phyloP scores from a whole-genome alignment of 805 yeast genomes.

The Candida qinlingensis region DNA sequence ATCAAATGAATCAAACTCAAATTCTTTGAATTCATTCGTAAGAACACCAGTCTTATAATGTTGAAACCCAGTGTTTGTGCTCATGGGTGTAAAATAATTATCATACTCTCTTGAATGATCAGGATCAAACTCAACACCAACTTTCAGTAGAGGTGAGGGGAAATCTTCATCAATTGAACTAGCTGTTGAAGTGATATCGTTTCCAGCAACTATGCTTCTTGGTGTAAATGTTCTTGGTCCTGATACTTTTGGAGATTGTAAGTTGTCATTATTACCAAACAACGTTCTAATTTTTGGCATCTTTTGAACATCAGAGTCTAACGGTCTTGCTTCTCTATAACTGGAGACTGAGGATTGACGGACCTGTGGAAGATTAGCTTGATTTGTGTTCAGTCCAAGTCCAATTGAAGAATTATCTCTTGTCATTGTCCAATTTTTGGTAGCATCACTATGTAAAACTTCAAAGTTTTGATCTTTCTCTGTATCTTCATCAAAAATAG shows the following conservation, averaged over 20 bases:
- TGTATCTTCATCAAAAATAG: slow-evolving; percentile 19
- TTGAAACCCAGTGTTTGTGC: slow-evolving; percentile 9
- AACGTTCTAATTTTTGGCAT: background rate
- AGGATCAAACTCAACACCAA: slow-evolving; percentile 16
- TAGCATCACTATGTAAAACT: background rate
- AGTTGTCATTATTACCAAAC: background rate
- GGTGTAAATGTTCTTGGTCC: background rate
- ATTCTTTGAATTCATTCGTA: background rate
- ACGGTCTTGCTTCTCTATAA: background rate
- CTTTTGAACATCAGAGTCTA: background rate
- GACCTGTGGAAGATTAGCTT: background rate
- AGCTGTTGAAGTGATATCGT: slow-evolving; percentile 6
- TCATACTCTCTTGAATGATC: slow-evolving; percentile 13
- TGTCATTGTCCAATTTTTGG: slow-evolving; percentile 11
- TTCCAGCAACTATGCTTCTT: background rate
- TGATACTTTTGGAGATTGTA: background rate
- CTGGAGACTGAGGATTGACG: background rate
- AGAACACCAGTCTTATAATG: slow-evolving; percentile 1
- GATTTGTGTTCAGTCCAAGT: slow-evolving; percentile 8
- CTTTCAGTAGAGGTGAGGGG: slow-evolving; percentile 16
- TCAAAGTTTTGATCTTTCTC: slow-evolving; percentile 1
- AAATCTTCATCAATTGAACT: slow-evolving; percentile 20
- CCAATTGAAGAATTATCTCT: slow-evolving; percentile 21
- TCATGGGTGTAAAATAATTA: slow-evolving; percentile 22
- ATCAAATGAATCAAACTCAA: slow-evolving; percentile 5